Conservation (phyloP, 1,139 yeast genomes). For the Suhomyces ambrosiae region DNA sequence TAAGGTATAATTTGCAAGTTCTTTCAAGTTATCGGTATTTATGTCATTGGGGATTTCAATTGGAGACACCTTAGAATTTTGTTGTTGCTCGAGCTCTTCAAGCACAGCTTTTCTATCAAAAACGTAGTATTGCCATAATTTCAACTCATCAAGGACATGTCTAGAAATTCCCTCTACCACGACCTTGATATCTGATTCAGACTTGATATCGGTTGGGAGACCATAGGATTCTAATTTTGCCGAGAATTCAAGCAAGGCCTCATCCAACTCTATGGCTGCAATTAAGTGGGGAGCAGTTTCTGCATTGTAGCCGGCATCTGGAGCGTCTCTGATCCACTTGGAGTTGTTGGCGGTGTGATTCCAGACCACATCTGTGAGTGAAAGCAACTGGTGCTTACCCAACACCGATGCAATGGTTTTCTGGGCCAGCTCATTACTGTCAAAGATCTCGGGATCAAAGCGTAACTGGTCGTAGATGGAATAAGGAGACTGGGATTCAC, state of each 20-base stretch:
- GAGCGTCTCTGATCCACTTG: constrained; percentile 78
- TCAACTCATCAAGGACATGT: constrained; percentile 65
- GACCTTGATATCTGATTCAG: constrained; percentile 54
- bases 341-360: constrained; percentile 95
- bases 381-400: constrained; percentile 59
- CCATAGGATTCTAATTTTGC: constrained; percentile 53
- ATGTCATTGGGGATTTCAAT: constrained; percentile 35
- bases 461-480: constrained; percentile 82
- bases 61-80: constrained; percentile 22
- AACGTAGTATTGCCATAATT: constrained; percentile 88
- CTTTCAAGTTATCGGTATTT: constrained; percentile 36
- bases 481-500: constrained; percentile 89
- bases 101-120: constrained; percentile 52
- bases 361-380: constrained; percentile 90
- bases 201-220: constrained; percentile 56
- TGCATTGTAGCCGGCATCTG: constrained; percentile 86
- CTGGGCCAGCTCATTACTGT: constrained; percentile 36
- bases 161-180: constrained; percentile 67
- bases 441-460: constrained; percentile 71
- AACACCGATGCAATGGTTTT: constrained; percentile 43
- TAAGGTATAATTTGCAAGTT: constrained; percentile 55
- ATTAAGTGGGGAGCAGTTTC: constrained; percentile 87
- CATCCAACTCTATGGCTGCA: constrained; percentile 84
- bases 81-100: constrained; percentile 33
- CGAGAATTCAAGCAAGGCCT: constrained; percentile 65